Evolutionary conservation across 2,329 filamentous ascomycete genomes (phyloP).

Genomic region (Cladophialophora exuberans): DNA sequence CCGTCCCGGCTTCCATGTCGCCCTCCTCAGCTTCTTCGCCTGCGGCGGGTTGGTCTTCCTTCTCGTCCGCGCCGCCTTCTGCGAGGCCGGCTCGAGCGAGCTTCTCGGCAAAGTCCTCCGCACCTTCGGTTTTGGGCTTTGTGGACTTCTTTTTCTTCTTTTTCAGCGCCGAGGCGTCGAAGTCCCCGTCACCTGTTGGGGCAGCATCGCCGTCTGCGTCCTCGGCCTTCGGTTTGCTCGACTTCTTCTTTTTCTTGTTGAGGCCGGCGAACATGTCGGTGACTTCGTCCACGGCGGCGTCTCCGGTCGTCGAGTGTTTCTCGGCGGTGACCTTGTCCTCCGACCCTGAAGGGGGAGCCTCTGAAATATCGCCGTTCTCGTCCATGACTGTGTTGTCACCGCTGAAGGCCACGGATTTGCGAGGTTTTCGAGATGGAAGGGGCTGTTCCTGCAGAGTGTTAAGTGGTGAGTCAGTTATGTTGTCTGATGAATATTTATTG

Average conservation of each 20-base stretch:
- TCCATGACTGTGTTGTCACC: slow-evolving; percentile 87
- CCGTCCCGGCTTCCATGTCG: slow-evolving; percentile 84
- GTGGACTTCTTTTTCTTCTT: slow-evolving; percentile 86
- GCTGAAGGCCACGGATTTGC: slow-evolving; percentile 93
- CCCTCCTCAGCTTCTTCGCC: slow-evolving; percentile 56
- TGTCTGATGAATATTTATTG: slow-evolving; percentile 16
- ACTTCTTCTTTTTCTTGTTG: slow-evolving; percentile 75
- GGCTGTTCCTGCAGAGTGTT: slow-evolving; percentile 27
- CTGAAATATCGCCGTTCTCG: slow-evolving; percentile 81
- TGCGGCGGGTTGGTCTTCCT: slow-evolving; percentile 47
- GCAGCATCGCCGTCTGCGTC: slow-evolving; percentile 52
- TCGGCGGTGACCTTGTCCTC: slow-evolving; percentile 80
- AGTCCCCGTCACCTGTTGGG: slow-evolving; percentile 61
- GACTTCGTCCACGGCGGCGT: slow-evolving; percentile 66
- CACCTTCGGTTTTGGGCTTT: slow-evolving; percentile 60
- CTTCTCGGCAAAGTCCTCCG: slow-evolving; percentile 64
- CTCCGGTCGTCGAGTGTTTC: slow-evolving; percentile 64
- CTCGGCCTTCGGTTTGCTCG: slow-evolving; percentile 58
- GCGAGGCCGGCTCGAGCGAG: slow-evolving; percentile 38
- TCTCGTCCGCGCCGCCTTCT: slow-evolving; percentile 58
- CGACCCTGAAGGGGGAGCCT: slow-evolving; percentile 61
- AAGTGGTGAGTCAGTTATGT: slow-evolving; percentile 16
- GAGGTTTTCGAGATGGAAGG: slow-evolving; percentile 66
- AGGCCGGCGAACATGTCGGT: slow-evolving; percentile 70
- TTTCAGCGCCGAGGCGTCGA: slow-evolving; percentile 69